These are phyloP conservation scores for Hysterangium stoloniferum DNA, from an alignment of 768 basidiomycete species.

Conservation along the genomic window DNA sequence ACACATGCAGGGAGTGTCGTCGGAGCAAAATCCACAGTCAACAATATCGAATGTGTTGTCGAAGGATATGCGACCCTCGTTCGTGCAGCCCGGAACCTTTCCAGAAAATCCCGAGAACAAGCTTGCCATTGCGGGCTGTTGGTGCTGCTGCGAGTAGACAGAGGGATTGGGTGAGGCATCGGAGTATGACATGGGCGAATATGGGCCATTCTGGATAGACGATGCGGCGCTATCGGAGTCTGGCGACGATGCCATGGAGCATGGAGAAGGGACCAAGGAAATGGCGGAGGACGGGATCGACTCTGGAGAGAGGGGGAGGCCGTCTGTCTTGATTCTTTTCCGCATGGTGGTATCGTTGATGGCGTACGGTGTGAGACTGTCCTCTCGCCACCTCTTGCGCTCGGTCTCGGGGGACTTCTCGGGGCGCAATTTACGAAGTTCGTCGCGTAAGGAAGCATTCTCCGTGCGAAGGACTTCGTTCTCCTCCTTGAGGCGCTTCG, in stretches of 20 bases:
- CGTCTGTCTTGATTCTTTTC: conserved; percentile 28
- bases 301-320: conserved; percentile 20
- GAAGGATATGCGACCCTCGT: conserved; percentile 14
- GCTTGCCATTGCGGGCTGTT: conserved; percentile 9
- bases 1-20: conserved; percentile 68
- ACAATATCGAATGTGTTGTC: conserved; percentile 37
- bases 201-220: conserved; percentile 18
- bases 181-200: conserved; percentile 26
- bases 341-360: conserved; percentile 21
- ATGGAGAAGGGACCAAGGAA: conserved; percentile 24
- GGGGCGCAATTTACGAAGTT: conserved; percentile 23
- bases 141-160: conserved; percentile 1
- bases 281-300: conserved; percentile 13
- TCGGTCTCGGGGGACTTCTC: conserved; percentile 29
- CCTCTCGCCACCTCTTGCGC: conserved; percentile 54
- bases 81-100: conserved; percentile 5
- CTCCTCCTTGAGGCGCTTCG: conserved; percentile 81
- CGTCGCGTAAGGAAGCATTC: conserved; percentile 49
- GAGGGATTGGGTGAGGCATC: conserved; percentile 23
- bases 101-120: conserved; percentile 4
- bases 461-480: conserved; percentile 68
- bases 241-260: conserved; percentile 47
- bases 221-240: conserved; percentile 26
- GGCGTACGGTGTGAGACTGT: conserved; percentile 20
- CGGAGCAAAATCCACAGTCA: conserved; percentile 71